Evolutionary conservation across 2,329 filamentous ascomycete genomes (phyloP).

Genomic region (Fusarium sp.): DNA sequence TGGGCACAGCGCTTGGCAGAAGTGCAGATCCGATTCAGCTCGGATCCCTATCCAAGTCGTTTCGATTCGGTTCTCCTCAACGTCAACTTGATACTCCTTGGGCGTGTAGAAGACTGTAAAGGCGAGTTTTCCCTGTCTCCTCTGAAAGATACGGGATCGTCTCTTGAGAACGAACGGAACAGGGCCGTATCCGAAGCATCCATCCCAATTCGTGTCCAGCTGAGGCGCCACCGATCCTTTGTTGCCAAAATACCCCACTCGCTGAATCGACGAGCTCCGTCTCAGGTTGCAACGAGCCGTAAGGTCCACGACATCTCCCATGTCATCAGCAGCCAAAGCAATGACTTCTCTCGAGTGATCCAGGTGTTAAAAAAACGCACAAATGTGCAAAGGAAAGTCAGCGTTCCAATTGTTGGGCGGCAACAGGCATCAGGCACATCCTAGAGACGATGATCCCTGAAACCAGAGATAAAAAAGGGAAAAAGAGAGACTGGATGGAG

Average conservation of each 20-base stretch:
- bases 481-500: constrained; percentile 17
- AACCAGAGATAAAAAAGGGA: constrained; percentile 26
- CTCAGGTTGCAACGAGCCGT: not conserved
- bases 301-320: not conserved
- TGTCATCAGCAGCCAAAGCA: not conserved
- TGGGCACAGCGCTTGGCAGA: constrained; percentile 35
- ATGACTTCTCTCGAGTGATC: not conserved
- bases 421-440: not conserved
- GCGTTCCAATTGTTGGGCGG: not conserved
- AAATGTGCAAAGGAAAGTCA: not conserved
- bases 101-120: not conserved
- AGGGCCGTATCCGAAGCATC: not conserved
- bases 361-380: not conserved
- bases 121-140: not conserved
- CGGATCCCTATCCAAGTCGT: not conserved
- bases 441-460: constrained; percentile 8
- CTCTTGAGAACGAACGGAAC: not conserved
- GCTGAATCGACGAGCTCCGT: not conserved
- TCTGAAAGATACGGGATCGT: not conserved
- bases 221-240: constrained; percentile 5
- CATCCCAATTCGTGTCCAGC: not conserved
- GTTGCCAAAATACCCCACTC: not conserved
- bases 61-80: not conserved
- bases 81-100: not conserved
- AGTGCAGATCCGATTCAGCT: constrained; percentile 34